Percentiles rank a stretch among this genome's conserved stretches.
Conservation (phyloP, 139 green algal genomes). For the Micractinium sp. region DNA sequence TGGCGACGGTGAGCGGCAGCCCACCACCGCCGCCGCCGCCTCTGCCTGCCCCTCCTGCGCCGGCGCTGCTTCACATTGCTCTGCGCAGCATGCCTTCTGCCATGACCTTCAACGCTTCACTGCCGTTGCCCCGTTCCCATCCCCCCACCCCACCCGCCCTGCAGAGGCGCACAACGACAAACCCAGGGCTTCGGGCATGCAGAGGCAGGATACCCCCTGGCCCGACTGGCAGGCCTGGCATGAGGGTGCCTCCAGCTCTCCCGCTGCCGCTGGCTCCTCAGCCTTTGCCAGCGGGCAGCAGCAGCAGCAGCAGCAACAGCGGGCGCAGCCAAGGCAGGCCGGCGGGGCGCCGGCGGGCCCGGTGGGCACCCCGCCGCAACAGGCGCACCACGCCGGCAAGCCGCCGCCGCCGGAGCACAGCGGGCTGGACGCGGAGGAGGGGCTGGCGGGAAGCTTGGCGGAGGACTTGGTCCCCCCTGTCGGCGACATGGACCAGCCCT, state of each 20-base stretch:
- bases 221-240: neutral
- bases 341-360: neutral
- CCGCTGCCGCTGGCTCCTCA: neutral
- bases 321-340: neutral
- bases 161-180: neutral
- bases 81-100: neutral
- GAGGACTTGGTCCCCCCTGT: constrained; percentile 10
- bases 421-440: neutral
- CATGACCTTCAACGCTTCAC: neutral
- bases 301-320: neutral
- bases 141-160: neutral
- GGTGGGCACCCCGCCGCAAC: neutral
- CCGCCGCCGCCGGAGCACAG: constrained; percentile 1
- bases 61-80: neutral
- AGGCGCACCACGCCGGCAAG: neutral
- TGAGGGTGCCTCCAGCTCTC: neutral
- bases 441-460: neutral
- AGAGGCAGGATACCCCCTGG: constrained; percentile 12
- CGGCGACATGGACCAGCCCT: neutral
- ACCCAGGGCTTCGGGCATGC: neutral
- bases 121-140: neutral
- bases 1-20: neutral
- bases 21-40: too few species aligned
- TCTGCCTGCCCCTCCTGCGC: neutral
- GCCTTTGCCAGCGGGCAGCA: neutral